Base-by-base conservation (phyloP, 306 rosid genomes). In the Trichosanthes truncata region DNA sequence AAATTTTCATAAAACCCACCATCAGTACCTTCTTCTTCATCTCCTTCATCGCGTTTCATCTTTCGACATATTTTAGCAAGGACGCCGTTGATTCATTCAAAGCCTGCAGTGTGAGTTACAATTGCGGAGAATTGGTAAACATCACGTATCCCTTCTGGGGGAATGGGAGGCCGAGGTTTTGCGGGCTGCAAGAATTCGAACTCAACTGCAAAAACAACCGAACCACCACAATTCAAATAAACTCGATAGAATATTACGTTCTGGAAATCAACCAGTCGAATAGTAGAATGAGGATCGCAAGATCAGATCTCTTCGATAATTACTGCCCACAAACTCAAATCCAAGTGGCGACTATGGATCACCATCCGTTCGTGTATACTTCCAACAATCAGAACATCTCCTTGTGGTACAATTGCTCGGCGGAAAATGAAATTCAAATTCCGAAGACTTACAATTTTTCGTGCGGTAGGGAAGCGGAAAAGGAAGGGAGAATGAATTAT, bases 71-170 rank as follows among this genome's bases (percentile, higher is more conserved):
- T 60, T 57, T n/a, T 57, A 23, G 29, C 56, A 6, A 31, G 8
- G 45, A 38, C 68, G 33, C 67, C 49, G 0, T n/a, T 20, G 52
- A 36, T 18, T 49, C 6, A 9, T 77, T 40, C 20, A 23, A 57
- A 36, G 25, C 21, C 7, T 77, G 79, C 20, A 11, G 11, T 3
- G 10, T 68, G 45, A 52, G 8, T 0, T 88, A 80, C 86, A 26
- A 4, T 15, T 89, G 92, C 7, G 91, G 87, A 25, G 0, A 0
- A 0, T 1, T 89, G 0, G 0, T 9, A 23, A 40, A 38, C 80
- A 77, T 89, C 3, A 3, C 14, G 1, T 85, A 82, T 55, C 95
- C 93, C 7, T 87, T 87, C 78, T 89, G 87, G 89, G 84, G 56
- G 7, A 17, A 1, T 0, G 0, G 20, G 6, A 7, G 65, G 0